A percentile compares a stretch with the other conserved stretches of the same genome.
Conservation (phyloP, 2,329 filamentous ascomycete genomes). For the Penicillium sp. region DNA sequence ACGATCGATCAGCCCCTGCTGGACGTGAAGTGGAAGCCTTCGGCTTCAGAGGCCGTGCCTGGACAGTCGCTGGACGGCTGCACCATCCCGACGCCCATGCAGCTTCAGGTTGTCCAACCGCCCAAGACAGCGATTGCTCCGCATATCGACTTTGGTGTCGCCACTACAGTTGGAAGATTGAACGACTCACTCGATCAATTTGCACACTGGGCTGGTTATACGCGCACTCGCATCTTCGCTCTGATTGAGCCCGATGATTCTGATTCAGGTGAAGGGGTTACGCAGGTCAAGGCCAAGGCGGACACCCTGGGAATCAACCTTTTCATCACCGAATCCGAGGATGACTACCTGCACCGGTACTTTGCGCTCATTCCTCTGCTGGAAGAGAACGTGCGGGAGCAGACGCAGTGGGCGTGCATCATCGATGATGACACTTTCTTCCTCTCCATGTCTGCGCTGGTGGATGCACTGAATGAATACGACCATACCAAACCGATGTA, state of each 20-base stretch:
- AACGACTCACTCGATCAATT: slow-evolving; percentile 51
- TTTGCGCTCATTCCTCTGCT: slow-evolving; percentile 54
- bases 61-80: slow-evolving; percentile 29
- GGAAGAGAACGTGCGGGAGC: slow-evolving; percentile 40
- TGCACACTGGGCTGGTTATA: slow-evolving; percentile 53
- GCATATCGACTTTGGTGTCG: slow-evolving; percentile 56
- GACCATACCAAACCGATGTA: slow-evolving; percentile 51
- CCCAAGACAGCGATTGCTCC: slow-evolving; percentile 44
- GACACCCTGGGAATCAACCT: slow-evolving; percentile 43
- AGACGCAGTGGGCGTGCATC: slow-evolving; percentile 54
- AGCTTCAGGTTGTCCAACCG: slow-evolving; percentile 46
- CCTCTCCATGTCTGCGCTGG: slow-evolving; percentile 50
- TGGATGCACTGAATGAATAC: slow-evolving; percentile 46
- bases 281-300: slow-evolving; percentile 33
- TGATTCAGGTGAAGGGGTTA: slow-evolving; percentile 16
- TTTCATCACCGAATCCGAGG: slow-evolving; percentile 29
- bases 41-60: slow-evolving; percentile 2
- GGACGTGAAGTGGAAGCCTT: slow-evolving; percentile 7
- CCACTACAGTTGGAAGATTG: slow-evolving; percentile 51
- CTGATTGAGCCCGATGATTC: slow-evolving; percentile 45
- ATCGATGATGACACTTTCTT: slow-evolving; percentile 64
- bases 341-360: slow-evolving; percentile 49
- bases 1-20: slow-evolving; percentile 26
- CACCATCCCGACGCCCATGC: slow-evolving; percentile 45
- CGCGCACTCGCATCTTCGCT: slow-evolving; percentile 51